A percentile compares a stretch with the other conserved stretches of the same genome.
Evolutionary conservation across 495 filamentous ascomycete genomes (phyloP).

Genomic region (Geopyxis carbonaria): DNA sequence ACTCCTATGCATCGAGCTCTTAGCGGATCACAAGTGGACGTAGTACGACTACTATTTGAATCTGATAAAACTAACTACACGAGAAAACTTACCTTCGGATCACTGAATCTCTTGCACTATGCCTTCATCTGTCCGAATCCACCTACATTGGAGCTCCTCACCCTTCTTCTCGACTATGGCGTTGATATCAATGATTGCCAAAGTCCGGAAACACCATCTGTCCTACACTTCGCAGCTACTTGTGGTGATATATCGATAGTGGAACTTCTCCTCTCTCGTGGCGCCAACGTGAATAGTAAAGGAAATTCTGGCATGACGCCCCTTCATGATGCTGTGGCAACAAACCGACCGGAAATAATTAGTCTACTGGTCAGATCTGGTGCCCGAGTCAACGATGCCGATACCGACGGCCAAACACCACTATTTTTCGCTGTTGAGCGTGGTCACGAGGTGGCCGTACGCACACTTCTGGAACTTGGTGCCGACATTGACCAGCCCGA

Average conservation of each 20-base stretch:
- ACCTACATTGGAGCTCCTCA: not conserved
- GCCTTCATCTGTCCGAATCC: not conserved
- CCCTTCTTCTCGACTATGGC: not conserved
- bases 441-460: not conserved
- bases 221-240: conserved; percentile 14
- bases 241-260: conserved; percentile 10
- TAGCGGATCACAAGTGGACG: not conserved
- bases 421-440: conserved; percentile 3
- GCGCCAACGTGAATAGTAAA: conserved; percentile 9
- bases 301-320: conserved; percentile 10
- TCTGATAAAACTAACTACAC: not conserved
- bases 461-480: conserved; percentile 9
- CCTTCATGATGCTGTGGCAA: conserved; percentile 5
- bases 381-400: conserved; percentile 1
- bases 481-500: conserved; percentile 12
- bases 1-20: conserved; percentile 6
- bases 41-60: not conserved
- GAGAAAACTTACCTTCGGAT: not conserved
- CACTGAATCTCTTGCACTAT: not conserved
- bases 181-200: conserved; percentile 1
- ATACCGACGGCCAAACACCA: conserved; percentile 5
- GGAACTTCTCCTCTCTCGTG: conserved; percentile 10
- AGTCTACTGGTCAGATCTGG: conserved; percentile 1
- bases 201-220: conserved; percentile 2
- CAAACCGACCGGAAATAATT: too few species aligned